These are phyloP conservation scores for Globisporangium viniferum DNA, from an alignment of 352 stramenopile genomes.

Conservation along the genomic window DNA sequence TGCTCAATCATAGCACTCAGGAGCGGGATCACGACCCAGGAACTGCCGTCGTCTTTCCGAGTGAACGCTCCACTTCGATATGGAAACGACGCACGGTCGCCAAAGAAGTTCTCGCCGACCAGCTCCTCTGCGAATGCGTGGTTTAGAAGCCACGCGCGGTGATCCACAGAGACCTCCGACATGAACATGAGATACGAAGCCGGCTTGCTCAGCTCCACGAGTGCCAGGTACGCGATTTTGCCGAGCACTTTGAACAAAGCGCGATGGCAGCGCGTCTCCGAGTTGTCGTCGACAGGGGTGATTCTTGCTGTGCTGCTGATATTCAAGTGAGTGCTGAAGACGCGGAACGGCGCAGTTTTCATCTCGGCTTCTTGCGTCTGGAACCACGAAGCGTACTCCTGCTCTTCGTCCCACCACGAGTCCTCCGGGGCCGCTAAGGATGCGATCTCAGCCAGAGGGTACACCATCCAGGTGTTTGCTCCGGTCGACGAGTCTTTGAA, in stretches of 20 bases:
- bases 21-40: conserved; percentile 34
- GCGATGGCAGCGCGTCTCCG: conserved; percentile 33
- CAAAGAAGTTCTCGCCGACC: conserved; percentile 31
- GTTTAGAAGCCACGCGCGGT: conserved; percentile 34
- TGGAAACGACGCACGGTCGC: conserved; percentile 26
- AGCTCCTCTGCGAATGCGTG: conserved; percentile 30
- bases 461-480: conserved; percentile 27
- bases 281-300: conserved; percentile 21
- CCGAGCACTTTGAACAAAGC: conserved; percentile 42
- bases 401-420: conserved; percentile 35
- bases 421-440: neutral
- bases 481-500: conserved; percentile 35
- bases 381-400: conserved; percentile 30
- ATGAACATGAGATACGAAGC: conserved; percentile 51
- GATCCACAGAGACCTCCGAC: conserved; percentile 27
- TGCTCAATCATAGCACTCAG: conserved; percentile 29
- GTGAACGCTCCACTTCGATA: conserved; percentile 34
- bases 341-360: conserved; percentile 23
- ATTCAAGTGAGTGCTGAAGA: conserved; percentile 24
- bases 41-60: conserved; percentile 42
- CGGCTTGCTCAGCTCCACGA: conserved; percentile 32
- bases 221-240: conserved; percentile 34
- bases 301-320: conserved; percentile 15
- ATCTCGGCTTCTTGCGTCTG: conserved; percentile 19
- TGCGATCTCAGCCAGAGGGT: conserved; percentile 25